These are phyloP conservation scores for Lipomyces lipofer DNA, from an alignment of 805 yeast species.

Conservation along the genomic window DNA sequence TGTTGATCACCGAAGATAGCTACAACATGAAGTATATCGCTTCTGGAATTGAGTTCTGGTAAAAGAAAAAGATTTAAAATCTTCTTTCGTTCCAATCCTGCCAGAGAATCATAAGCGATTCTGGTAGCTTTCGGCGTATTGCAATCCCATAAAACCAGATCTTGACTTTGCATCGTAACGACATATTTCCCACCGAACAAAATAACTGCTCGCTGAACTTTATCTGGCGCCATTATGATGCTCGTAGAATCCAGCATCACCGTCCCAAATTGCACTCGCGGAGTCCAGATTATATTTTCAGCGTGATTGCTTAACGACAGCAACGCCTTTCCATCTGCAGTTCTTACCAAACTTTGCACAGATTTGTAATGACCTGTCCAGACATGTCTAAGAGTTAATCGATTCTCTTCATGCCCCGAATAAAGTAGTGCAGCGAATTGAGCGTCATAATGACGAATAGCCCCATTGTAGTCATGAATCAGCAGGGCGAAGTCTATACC, in stretches of 20 bases:
- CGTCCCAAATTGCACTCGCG: slow-evolving; percentile 14
- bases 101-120: slow-evolving; percentile 10
- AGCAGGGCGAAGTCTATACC: slow-evolving; percentile 32
- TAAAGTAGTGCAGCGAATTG: slow-evolving; percentile 32
- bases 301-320: slow-evolving; percentile 62
- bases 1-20: slow-evolving; percentile 31
- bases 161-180: slow-evolving; percentile 45
- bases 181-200: slow-evolving; percentile 51
- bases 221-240: slow-evolving; percentile 47
- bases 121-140: slow-evolving; percentile 18
- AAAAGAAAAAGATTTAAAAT: slow-evolving; percentile 38
- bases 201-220: slow-evolving; percentile 51
- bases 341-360: slow-evolving; percentile 62
- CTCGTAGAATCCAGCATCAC: slow-evolving; percentile 36
- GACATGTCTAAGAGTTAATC: slow-evolving; percentile 48
- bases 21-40: slow-evolving; percentile 17
- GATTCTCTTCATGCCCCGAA: slow-evolving; percentile 11
- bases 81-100: slow-evolving; percentile 7
- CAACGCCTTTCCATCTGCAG: slow-evolving; percentile 63
- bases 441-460: slow-evolving; percentile 39
- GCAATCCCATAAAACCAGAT: slow-evolving; percentile 64
- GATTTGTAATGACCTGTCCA: slow-evolving; percentile 88
- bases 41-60: slow-evolving; percentile 39
- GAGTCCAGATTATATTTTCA: slow-evolving; percentile 62
- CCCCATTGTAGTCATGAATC: slow-evolving; percentile 39